Base-by-base conservation (phyloP, 23 red algal genomes). In the Gracilaria gracilis region DNA sequence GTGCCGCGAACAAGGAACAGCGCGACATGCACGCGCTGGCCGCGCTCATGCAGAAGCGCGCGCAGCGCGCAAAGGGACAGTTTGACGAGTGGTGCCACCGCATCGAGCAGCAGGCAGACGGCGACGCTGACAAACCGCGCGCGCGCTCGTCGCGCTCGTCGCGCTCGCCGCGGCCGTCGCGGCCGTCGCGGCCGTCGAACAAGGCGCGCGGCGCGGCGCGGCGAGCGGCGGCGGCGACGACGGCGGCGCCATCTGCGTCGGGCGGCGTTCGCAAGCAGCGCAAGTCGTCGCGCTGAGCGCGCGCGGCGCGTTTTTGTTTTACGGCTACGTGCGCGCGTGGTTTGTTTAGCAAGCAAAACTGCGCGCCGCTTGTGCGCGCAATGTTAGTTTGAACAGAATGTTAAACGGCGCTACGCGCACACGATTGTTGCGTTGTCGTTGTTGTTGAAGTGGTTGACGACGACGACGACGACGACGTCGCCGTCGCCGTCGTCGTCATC, bases 41-140 rank as follows among this genome's bases (percentile, higher is more conserved):
- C 2, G 77, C 88, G 9, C 44, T 77, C 35, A 92, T 92, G 37
- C 61, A 77, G 40, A 58, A 57, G 17, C 39, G 75, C 15, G 51
- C 51, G 33, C 72, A 75, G 75, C 44, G 69, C n/a, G 69, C 37
- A 20, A 82, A 81, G 57, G 57, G 71, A 1, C n/a, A 65, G 20
- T 92, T 92, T 75, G 88, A 92, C 39, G 33, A 31, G 25, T 92
- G 88, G 88, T 75, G 72, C 19, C 62, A 92, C 9, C 25, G 51
- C 35, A 54, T 92, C 24, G 88, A 65, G 17, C 58, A 66, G 23
- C 35, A 79, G 55, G 57, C 50, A 9, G 31, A 89, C 72, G n/a
- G 5, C 4, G 46, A 62, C 23, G 49, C 14, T n/a, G 69, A n/a
- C 19, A 33, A 21, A 74, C 2, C 69, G 35, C 69, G 36, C 35